phyloP scores from a whole-genome alignment of 129 eudicot species.

The Escallonia herrerae region DNA sequence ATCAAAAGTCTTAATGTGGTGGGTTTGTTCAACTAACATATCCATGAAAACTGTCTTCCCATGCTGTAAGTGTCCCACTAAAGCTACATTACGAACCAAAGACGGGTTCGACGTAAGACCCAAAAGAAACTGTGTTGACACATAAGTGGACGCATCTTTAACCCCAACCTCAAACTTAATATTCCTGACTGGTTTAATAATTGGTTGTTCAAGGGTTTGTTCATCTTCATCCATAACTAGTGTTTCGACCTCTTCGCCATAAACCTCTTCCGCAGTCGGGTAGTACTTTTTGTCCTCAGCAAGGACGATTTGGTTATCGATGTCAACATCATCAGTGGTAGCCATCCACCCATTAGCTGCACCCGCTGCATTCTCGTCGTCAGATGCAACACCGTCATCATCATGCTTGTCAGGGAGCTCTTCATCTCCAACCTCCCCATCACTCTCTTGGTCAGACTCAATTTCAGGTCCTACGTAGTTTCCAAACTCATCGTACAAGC shows the following conservation, averaged over 20 bases:
- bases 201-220: slow-evolving; percentile 80
- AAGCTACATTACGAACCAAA: slow-evolving; percentile 88
- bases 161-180: slow-evolving; percentile 87
- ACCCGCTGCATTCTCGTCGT: slow-evolving; percentile 61
- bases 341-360: slow-evolving; percentile 75
- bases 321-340: slow-evolving; percentile 61
- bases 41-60: slow-evolving; percentile 97
- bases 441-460: slow-evolving; percentile 88
- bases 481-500: slow-evolving; percentile 95
- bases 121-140: slow-evolving; percentile 77
- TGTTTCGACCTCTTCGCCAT: slow-evolving; percentile 96
- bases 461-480: slow-evolving; percentile 97
- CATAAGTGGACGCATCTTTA: slow-evolving; percentile 86
- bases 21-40: slow-evolving; percentile 96
- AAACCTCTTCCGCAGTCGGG: slow-evolving; percentile 98
- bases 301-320: slow-evolving; percentile 80
- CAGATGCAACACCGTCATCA: slow-evolving; percentile 49
- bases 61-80: slow-evolving; percentile 85
- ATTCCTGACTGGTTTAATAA: slow-evolving; percentile 76
- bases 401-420: slow-evolving; percentile 47
- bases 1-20: slow-evolving; percentile 79
- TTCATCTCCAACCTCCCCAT: slow-evolving; percentile 65
- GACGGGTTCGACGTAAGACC: slow-evolving; percentile 82
- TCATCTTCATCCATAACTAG: slow-evolving; percentile 97
- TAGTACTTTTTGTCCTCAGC: slow-evolving; percentile 97